Evolutionary conservation across 495 filamentous ascomycete species (phyloP), one percentile per base, ranked within the genome.

Genomic region (Entonaema liquescens): DNA sequence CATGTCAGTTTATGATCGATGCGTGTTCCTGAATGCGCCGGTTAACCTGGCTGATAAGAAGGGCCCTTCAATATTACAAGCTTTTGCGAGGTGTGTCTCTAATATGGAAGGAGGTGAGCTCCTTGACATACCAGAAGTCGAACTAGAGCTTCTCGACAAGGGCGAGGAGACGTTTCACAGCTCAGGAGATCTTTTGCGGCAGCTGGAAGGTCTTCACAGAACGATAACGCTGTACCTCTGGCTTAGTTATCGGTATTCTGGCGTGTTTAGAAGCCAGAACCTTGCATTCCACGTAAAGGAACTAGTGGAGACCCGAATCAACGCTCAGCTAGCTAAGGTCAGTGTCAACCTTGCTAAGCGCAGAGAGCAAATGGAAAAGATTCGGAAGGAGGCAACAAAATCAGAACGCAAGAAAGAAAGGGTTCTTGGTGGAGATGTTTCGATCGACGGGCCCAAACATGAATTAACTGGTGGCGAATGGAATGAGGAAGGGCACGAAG

Each of bases 141-240:
- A 91, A 64, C 77, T 97, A 3, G 90, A 92, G 55, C 71, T 93
- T 0, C 85, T 97, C 3, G 91, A 89, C 33, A 62, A 79, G 2
- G 62, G 72, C 13, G 17, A 55, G 1, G 31, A 59, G 0, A 67
- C 88, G 55, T 72, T 83, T 42, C 2, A 83, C 73, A 5, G 74
- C 65, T 12, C 76, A 75, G 56, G 84, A 79, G 75, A 82, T 0
- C 91, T 92, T 59, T 77, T 98, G 68, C 73, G 78, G 28, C 76
- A 82, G 7, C 79, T 97, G 49, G 96, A 98, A 79, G 73, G 70
- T 17, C 80, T 98, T 23, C 96, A 99, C 80, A 93, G 92, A 75
- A 82, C 87, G 15, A 79, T 98, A 33, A 91, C 95, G 19, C 78
- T 95, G 19, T 99, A 97, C 72, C 83, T 94, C 7, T 99, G 95